Evolutionary conservation across 163 green algal genomes (phyloP).

Genomic region (Chloroidium sp.): DNA sequence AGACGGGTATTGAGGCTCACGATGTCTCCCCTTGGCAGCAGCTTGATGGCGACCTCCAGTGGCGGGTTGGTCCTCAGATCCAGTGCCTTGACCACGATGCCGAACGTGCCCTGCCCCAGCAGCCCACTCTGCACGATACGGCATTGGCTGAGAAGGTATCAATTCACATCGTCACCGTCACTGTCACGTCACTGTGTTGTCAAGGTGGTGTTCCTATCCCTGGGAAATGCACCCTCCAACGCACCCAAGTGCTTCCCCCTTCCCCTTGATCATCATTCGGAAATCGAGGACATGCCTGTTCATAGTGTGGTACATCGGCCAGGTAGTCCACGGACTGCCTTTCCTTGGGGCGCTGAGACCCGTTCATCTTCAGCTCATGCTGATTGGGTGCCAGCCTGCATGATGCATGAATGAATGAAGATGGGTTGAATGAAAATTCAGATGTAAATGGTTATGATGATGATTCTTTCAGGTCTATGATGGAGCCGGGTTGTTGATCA

Average conservation of each 20-base stretch:
- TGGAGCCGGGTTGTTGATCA: too few species aligned
- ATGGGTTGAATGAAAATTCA: too few species aligned
- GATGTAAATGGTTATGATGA: too few species aligned
- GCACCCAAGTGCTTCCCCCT: too few species aligned
- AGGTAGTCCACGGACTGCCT: neutral
- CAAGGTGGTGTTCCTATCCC: too few species aligned
- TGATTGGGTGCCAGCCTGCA: too few species aligned
- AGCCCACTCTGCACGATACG: constrained; percentile 9
- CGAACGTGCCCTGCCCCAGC: constrained; percentile 29
- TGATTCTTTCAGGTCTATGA: too few species aligned
- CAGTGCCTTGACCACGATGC: constrained; percentile 24
- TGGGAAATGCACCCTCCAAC: too few species aligned
- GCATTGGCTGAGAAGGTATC: neutral
- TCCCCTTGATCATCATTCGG: neutral
- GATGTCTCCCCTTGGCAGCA: constrained; percentile 37
- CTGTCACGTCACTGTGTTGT: too few species aligned
- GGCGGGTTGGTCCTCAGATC: constrained; percentile 8
- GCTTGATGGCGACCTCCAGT: constrained; percentile 42
- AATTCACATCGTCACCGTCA: too few species aligned
- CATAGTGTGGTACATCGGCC: neutral
- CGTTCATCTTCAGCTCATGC: too few species aligned
- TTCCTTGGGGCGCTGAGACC: neutral
- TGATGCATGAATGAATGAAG: too few species aligned
- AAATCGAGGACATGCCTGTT: neutral
- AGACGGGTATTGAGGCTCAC: constrained; percentile 10